Evolutionary conservation across 2,329 filamentous ascomycete species (phyloP).

Genomic region (Cercospora janseana): DNA sequence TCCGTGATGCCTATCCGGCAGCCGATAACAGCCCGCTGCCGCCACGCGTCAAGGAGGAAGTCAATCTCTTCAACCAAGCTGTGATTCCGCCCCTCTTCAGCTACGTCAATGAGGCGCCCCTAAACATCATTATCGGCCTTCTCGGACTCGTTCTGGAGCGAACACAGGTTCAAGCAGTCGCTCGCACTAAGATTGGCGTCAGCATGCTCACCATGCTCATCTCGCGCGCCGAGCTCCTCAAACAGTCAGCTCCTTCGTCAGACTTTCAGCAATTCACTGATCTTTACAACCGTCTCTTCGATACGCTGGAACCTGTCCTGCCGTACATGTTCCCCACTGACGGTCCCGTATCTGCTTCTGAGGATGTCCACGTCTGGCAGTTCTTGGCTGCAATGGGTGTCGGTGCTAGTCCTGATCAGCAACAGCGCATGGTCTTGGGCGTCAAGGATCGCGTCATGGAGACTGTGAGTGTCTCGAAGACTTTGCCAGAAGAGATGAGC

Average conservation of each 20-base stretch:
- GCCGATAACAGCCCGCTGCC: slow-evolving; percentile 72
- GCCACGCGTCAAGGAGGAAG: slow-evolving; percentile 77
- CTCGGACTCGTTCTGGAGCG: slow-evolving; percentile 79
- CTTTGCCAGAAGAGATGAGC: slow-evolving; percentile 80
- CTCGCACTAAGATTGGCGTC: slow-evolving; percentile 81
- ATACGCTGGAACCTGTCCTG: slow-evolving; percentile 77
- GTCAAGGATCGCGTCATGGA: slow-evolving; percentile 99
- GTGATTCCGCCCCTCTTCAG: slow-evolving; percentile 88
- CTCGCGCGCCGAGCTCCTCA: slow-evolving; percentile 88
- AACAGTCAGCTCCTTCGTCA: slow-evolving; percentile 64
- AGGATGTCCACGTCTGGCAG: slow-evolving; percentile 97
- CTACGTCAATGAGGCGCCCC: slow-evolving; percentile 84
- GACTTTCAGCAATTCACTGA: slow-evolving; percentile 79
- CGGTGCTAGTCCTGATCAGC: slow-evolving; percentile 88
- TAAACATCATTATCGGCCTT: slow-evolving; percentile 87
- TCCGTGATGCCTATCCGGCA: slow-evolving; percentile 70
- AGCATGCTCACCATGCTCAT: slow-evolving; percentile 91
- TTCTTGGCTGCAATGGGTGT: slow-evolving; percentile 94
- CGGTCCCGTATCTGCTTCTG: slow-evolving; percentile 65
- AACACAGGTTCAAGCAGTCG: slow-evolving; percentile 79
- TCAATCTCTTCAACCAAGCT: slow-evolving; percentile 82
- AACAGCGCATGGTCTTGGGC: slow-evolving; percentile 87
- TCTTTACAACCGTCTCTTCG: slow-evolving; percentile 84
- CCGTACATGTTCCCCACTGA: slow-evolving; percentile 85
- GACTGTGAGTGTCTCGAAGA: slow-evolving; percentile 85